Base-by-base conservation (phyloP, 2,329 filamentous ascomycete genomes). In the Dothiorella sarmentorum region DNA sequence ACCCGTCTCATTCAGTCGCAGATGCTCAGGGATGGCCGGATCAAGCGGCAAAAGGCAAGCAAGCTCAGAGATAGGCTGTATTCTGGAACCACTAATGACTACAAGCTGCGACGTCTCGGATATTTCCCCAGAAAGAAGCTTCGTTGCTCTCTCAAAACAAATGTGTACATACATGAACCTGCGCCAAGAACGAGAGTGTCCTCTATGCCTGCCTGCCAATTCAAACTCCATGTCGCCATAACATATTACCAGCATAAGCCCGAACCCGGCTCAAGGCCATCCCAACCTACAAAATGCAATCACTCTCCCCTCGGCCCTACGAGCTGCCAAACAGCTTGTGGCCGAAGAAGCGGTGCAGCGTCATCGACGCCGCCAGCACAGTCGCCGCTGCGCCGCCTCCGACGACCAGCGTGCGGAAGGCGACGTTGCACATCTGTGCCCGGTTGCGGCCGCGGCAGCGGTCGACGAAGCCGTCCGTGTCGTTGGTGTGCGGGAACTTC, bases 381-480 rank as follows among this genome's bases (percentile, higher is more conserved):
- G 60, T 55, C 1, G 79, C 79, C 61, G 80, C 67, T 11, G 82
- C 62, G 17, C 76, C 73, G 27, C 79, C 75, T 20, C 79, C 78
- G 56, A 81, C 75, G 11, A 80, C 78, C 47, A 80, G 68, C 17
- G 76, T 78, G 61, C 80, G 76, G 66, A 82, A 73, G 51, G 79
- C 72, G 35, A 78, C 77, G 64, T 82, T 82, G 71, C 80, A 74
- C 78, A 82, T 82, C 68, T 83, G 80, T 66, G 77, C 78, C 62
- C 78, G 74, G 70, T 83, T 83, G 44, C 80, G 73, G 47, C 71
- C 75, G 59, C 76, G 75, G 71, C 79, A 82, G 63, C 80, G 76
- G 64, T 79, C 77, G 63, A 82, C 80, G 68, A 83, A 83, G 61
- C 79, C 75, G 66, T 79, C 78, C 27, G 57, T 59, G 40, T 59